These are phyloP conservation scores for Alternaria ethzedia DNA, from an alignment of 2,329 filamentous ascomycete genomes.

Conservation along the genomic window DNA sequence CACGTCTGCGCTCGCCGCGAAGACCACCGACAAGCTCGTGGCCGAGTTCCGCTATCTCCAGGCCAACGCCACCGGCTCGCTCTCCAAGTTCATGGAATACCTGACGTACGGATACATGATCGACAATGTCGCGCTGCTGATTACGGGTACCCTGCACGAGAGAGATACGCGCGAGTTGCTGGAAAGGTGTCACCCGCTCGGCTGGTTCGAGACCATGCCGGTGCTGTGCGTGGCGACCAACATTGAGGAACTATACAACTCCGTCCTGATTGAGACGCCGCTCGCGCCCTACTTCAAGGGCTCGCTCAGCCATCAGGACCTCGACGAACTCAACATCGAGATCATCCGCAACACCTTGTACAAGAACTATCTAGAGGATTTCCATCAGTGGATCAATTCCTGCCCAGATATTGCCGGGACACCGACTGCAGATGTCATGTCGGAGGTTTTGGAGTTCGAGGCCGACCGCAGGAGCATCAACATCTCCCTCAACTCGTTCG, in stretches of 20 bases:
- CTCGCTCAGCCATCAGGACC: slow-evolving; percentile 91
- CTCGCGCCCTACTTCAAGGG: slow-evolving; percentile 97
- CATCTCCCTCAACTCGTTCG: slow-evolving; percentile 98
- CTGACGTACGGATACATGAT: slow-evolving; percentile 99
- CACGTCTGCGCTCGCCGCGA: slow-evolving; percentile 90
- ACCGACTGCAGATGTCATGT: slow-evolving; percentile 93
- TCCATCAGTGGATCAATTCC: slow-evolving; percentile 91
- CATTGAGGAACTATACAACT: slow-evolving; percentile 98
- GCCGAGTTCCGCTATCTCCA: slow-evolving; percentile 96
- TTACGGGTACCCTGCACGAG: slow-evolving; percentile 97
- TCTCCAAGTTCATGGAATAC: slow-evolving; percentile 97
- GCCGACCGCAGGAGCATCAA: slow-evolving; percentile 97
- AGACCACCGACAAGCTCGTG: slow-evolving; percentile 97
- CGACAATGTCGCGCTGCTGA: slow-evolving; percentile 96
- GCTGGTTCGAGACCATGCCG: slow-evolving; percentile 99
- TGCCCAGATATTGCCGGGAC: slow-evolving; percentile 85
- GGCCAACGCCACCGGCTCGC: slow-evolving; percentile 87
- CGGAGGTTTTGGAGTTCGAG: slow-evolving; percentile 94
- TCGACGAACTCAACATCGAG: slow-evolving; percentile 99
- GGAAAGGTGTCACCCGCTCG: slow-evolving; percentile 93
- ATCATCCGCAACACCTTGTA: slow-evolving; percentile 98
- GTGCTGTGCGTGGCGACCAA: slow-evolving; percentile 97
- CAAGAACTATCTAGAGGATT: slow-evolving; percentile 99
- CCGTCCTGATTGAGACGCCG: slow-evolving; percentile 94
- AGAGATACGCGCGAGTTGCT: slow-evolving; percentile 94